Percentiles rank a stretch among this genome's conserved stretches.
Conservation (phyloP, 1,139 yeast genomes). For the Taphrina populina region DNA sequence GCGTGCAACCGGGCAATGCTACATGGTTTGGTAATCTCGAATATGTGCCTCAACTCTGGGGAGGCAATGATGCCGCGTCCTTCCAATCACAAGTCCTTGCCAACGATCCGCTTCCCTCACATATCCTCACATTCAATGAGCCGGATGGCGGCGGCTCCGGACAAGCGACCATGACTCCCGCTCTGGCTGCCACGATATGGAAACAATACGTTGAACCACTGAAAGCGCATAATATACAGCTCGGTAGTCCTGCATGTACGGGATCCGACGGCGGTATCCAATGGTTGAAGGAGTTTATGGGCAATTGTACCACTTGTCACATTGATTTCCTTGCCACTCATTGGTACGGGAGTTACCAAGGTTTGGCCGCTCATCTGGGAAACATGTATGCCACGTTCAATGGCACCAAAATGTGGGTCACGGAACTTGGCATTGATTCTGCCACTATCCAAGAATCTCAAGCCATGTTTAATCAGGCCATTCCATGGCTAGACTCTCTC, state of each 20-base stretch:
- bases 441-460: constrained; percentile 5
- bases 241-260: constrained; percentile 33
- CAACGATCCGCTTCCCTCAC: constrained; percentile 2
- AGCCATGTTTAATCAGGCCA: constrained; percentile 1
- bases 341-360: constrained; percentile 26
- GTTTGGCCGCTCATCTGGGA: constrained; percentile 21
- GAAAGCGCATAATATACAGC: constrained; percentile 16
- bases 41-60: constrained; percentile 31
- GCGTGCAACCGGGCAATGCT: constrained; percentile 17
- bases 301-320: constrained; percentile 27
- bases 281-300: constrained; percentile 28
- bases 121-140: constrained; percentile 30
- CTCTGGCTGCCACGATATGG: constrained; percentile 26
- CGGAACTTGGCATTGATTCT: constrained; percentile 23
- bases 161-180: constrained; percentile 25
- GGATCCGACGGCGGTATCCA: constrained; percentile 25
- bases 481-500: constrained; percentile 23
- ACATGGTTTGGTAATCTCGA: constrained; percentile 18
- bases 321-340: constrained; percentile 30
- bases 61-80: constrained; percentile 11
- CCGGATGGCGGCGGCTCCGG: constrained; percentile 25
- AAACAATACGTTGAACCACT: constrained; percentile 26
- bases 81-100: constrained; percentile 16
- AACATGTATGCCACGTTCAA: constrained; percentile 12
- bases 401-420: constrained; percentile 27